phyloP scores from a whole-genome alignment of 192 early-diverging fungal genomes.

The Mortierella antarctica region DNA sequence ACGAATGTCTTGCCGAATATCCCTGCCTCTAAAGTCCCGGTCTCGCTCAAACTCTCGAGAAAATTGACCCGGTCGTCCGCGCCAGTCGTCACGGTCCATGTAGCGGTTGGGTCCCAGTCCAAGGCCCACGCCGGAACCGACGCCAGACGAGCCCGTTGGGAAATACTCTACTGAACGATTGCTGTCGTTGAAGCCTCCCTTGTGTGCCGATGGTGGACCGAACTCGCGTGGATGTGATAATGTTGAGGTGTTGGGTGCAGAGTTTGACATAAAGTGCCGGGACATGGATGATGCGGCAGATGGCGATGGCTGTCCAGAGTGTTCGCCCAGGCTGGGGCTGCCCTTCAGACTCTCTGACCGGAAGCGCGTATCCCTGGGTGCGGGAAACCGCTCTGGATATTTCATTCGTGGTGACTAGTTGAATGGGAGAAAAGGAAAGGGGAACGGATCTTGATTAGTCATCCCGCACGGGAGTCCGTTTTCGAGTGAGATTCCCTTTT shows the following conservation, averaged over 20 bases:
- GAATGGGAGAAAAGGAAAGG: neutral
- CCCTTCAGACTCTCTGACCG: constrained; percentile 32
- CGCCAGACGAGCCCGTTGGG: constrained; percentile 7
- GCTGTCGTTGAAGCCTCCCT: constrained; percentile 14
- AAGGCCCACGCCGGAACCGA: constrained; percentile 24
- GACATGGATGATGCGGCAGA: constrained; percentile 11
- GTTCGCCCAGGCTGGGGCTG: constrained; percentile 11
- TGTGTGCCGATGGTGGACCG: constrained; percentile 24
- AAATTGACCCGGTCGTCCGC: constrained; percentile 24
- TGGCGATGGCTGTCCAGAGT: constrained; percentile 17
- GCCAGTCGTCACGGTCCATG: constrained; percentile 45
- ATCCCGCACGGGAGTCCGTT: no score
- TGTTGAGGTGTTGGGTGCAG: constrained; percentile 20
- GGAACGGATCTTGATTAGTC: no score
- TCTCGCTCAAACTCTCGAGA: constrained; percentile 44
- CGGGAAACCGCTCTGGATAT: constrained; percentile 27
- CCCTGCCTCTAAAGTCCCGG: constrained; percentile 23
- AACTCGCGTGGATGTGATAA: constrained; percentile 41
- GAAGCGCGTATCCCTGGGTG: constrained; percentile 31
- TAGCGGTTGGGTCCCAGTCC: constrained; percentile 33
- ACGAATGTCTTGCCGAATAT: constrained; percentile 30
- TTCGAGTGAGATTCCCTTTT: neutral
- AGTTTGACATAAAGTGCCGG: constrained; percentile 31
- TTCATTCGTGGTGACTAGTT: constrained; percentile 31
- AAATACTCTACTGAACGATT: constrained; percentile 39